These are phyloP conservation scores for Biscutella laevigata DNA, from an alignment of 441 rosid genomes.

Conservation along the genomic window DNA sequence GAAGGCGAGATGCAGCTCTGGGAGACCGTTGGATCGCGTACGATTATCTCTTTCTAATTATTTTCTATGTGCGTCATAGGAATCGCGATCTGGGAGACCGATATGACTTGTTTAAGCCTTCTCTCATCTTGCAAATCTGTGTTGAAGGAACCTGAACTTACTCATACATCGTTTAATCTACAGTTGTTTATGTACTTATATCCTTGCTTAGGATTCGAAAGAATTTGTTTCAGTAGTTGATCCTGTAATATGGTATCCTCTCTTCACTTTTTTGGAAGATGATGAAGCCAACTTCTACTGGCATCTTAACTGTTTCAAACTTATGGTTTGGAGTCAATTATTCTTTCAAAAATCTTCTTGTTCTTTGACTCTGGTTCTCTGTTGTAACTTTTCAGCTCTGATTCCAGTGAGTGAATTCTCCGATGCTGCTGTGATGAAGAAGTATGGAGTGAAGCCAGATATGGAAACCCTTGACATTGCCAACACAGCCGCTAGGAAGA, in stretches of 20 bases:
- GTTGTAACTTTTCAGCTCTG: conserved; percentile 39
- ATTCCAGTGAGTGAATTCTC: conserved; percentile 60
- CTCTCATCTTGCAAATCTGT: neutral
- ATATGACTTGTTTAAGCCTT: neutral
- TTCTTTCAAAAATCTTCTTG: neutral
- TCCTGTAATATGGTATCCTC: neutral
- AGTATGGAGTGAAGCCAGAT: conserved; percentile 68
- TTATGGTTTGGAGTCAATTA: neutral
- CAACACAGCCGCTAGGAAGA: conserved; percentile 45
- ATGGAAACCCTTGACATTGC: conserved; percentile 60
- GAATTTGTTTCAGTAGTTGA: neutral
- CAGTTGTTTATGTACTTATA: neutral
- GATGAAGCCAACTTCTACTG: neutral
- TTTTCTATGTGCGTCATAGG: neutral
- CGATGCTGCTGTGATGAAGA: conserved; percentile 55
- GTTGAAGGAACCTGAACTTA: neutral
- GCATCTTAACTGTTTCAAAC: neutral
- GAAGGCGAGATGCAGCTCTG: conserved; percentile 88
- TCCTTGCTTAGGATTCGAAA: neutral
- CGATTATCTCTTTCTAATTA: neutral
- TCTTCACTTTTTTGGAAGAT: neutral
- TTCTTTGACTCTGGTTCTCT: conserved; percentile 12
- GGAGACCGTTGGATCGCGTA: conserved; percentile 86
- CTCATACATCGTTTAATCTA: neutral
- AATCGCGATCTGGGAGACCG: neutral